Evolutionary conservation across 139 green algal genomes (phyloP).

Genomic region (Volvox africanus): DNA sequence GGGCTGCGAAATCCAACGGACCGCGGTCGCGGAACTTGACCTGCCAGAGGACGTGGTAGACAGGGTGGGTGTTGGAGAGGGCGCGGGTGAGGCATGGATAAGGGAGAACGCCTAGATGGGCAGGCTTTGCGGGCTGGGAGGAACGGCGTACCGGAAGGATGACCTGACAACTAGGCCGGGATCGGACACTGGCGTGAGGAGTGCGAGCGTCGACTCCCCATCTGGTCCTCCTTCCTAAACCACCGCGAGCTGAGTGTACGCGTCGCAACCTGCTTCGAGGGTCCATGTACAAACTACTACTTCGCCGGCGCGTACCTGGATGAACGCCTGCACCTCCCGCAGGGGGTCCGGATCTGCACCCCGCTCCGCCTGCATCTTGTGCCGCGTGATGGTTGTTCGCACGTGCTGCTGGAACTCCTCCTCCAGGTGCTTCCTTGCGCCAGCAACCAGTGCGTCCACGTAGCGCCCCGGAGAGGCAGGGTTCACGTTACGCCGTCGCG

Average conservation of each 20-base stretch:
- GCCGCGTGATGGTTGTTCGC: conserved; percentile 69
- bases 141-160: no score
- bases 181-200: no score
- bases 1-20: conserved; percentile 79
- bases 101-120: no score
- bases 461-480: conserved; percentile 22
- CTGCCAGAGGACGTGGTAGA: neutral
- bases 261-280: no score
- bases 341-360: conserved; percentile 74
- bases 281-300: no score
- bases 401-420: conserved; percentile 72
- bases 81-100: no score
- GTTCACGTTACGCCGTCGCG: conserved; percentile 37
- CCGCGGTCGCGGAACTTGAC: conserved; percentile 73
- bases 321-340: conserved; percentile 76
- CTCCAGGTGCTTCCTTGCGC: conserved; percentile 74
- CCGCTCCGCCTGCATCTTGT: conserved; percentile 71
- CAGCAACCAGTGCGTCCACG: conserved; percentile 50
- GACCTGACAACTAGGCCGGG: no score
- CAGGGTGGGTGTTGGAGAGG: no score
- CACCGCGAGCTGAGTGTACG: no score
- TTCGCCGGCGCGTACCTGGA: conserved; percentile 25
- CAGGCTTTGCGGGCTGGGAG: no score
- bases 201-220: no score
- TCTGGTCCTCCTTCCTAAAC: no score